Conservation (phyloP, 2,329 filamentous ascomycete genomes). For the Exophiala bonariae region DNA sequence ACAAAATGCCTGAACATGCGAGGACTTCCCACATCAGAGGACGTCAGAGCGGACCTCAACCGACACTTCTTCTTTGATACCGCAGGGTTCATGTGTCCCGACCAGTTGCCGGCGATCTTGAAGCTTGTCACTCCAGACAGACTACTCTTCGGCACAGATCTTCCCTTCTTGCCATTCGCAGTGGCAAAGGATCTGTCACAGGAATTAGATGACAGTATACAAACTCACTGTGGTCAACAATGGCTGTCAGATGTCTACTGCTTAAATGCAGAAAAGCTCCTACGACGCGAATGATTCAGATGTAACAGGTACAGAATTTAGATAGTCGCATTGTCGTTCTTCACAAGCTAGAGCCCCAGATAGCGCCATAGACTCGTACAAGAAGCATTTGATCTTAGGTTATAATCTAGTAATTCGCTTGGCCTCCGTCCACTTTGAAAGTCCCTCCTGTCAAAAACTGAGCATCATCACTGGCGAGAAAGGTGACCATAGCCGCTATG, state of each 20-base stretch:
- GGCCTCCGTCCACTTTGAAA: slow-evolving; percentile 36
- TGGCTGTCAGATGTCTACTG: too few relatives aligned
- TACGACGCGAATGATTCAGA: too few relatives aligned
- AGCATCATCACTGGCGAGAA: slow-evolving; percentile 46
- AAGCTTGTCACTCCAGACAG: slow-evolving; percentile 41
- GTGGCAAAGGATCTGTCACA: neutral
- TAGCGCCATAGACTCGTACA: too few relatives aligned
- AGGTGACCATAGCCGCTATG: slow-evolving; percentile 48
- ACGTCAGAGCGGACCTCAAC: slow-evolving; percentile 11
- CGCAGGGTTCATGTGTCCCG: slow-evolving; percentile 18
- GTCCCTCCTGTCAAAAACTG: slow-evolving; percentile 50
- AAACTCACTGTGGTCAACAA: too few relatives aligned
- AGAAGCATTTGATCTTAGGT: too few relatives aligned
- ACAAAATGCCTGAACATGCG: neutral
- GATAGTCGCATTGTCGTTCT: too few relatives aligned
- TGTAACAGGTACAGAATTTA: too few relatives aligned
- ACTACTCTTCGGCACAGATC: slow-evolving; percentile 56
- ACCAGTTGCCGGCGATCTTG: slow-evolving; percentile 44
- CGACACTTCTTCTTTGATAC: slow-evolving; percentile 20
- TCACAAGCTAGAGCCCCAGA: too few relatives aligned
- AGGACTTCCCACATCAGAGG: neutral
- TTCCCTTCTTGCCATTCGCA: slow-evolving; percentile 48
- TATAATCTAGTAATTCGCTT: slow-evolving; percentile 8
- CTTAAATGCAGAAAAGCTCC: too few relatives aligned
- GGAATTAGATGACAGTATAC: too few relatives aligned